Percentiles rank a stretch among this genome's conserved stretches.
Conservation (phyloP, 2,329 filamentous ascomycete genomes). For the Cladosporium oxysporum region DNA sequence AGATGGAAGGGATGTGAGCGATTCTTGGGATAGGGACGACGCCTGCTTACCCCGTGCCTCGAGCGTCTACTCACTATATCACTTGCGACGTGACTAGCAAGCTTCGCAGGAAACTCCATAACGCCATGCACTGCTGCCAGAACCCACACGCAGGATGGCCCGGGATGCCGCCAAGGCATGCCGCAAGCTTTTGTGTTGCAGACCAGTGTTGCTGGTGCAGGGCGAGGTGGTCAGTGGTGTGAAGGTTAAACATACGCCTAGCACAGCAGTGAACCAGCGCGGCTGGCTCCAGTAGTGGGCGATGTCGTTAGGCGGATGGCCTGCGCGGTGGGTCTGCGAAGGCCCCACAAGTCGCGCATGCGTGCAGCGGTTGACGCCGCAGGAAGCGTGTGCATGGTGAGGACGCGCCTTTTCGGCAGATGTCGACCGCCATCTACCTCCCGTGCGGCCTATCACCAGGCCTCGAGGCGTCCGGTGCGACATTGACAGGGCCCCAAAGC, state of each 20-base stretch:
- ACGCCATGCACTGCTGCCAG: conserved; percentile 12
- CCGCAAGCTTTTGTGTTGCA: conserved; percentile 18
- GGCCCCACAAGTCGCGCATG: conserved; percentile 2
- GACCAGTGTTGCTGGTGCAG: conserved; percentile 17
- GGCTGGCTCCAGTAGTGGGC: conserved; percentile 1
- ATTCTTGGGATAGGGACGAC: conserved; percentile 18
- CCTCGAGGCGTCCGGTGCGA: conserved; percentile 5
- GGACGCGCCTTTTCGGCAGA: conserved; percentile 16
- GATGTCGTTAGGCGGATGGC: conserved; percentile 9
- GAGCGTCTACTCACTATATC: conserved; percentile 20
- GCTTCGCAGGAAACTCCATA: conserved; percentile 14
- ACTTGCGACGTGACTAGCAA: conserved; percentile 21
- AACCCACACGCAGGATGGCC: conserved; percentile 18
- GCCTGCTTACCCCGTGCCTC: conserved; percentile 21
- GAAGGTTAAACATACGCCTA: conserved; percentile 18
- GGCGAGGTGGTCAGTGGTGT: conserved; percentile 10
- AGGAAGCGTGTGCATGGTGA: conserved; percentile 16
- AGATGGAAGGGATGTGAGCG: conserved; percentile 15
- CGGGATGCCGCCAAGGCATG: conserved; percentile 16
- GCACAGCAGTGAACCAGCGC: conserved; percentile 8
- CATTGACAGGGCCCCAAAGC: conserved; percentile 3
- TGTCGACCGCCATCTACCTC: neutral
- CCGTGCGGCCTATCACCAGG: conserved; percentile 14
- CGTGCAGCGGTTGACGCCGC: conserved; percentile 12
- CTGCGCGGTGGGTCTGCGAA: conserved; percentile 1